These are phyloP conservation scores for Plantago elongata DNA, from an alignment of 257 asterid genomes.

Conservation along the genomic window DNA sequence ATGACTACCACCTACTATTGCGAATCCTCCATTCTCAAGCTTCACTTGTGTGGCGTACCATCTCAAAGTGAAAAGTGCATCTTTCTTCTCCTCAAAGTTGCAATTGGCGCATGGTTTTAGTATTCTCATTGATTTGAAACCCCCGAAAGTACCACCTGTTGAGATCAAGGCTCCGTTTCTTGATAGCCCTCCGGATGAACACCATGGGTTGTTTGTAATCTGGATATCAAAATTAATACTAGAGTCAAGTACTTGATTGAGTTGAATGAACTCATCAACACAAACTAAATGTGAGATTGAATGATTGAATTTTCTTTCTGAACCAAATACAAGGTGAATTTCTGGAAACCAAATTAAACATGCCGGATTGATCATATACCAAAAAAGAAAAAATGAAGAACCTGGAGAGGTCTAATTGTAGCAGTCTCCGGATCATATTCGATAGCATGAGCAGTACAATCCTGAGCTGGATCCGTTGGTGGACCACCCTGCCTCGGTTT, in stretches of 20 bases:
- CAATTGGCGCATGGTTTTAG: slow-evolving; percentile 33
- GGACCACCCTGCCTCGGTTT: slow-evolving; percentile 33
- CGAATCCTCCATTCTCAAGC: slow-evolving; percentile 54
- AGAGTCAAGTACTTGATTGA: background rate
- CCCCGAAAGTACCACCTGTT: slow-evolving; percentile 70
- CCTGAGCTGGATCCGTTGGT: slow-evolving; percentile 25
- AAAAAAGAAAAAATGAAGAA: slow-evolving; percentile 3
- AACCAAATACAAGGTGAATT: too few species aligned
- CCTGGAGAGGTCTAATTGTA: slow-evolving; percentile 54
- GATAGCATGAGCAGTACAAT: slow-evolving; percentile 75
- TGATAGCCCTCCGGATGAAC: slow-evolving; percentile 79
- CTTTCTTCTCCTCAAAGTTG: slow-evolving; percentile 39
- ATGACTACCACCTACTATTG: slow-evolving; percentile 65
- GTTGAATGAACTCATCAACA: too few species aligned
- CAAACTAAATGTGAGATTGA: too few species aligned
- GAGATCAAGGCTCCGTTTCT: slow-evolving; percentile 52
- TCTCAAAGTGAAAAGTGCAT: slow-evolving; percentile 43
- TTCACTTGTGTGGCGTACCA: slow-evolving; percentile 67
- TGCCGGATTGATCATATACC: too few species aligned
- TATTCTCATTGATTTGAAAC: slow-evolving; percentile 41
- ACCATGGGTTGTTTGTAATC: slow-evolving; percentile 77
- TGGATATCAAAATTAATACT: slow-evolving; percentile 15
- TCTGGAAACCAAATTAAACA: too few species aligned
- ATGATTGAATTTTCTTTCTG: too few species aligned
- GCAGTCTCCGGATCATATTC: slow-evolving; percentile 62